phyloP scores from a whole-genome alignment of 1,139 yeast species.

The Geotrichum cucujoidarum region DNA sequence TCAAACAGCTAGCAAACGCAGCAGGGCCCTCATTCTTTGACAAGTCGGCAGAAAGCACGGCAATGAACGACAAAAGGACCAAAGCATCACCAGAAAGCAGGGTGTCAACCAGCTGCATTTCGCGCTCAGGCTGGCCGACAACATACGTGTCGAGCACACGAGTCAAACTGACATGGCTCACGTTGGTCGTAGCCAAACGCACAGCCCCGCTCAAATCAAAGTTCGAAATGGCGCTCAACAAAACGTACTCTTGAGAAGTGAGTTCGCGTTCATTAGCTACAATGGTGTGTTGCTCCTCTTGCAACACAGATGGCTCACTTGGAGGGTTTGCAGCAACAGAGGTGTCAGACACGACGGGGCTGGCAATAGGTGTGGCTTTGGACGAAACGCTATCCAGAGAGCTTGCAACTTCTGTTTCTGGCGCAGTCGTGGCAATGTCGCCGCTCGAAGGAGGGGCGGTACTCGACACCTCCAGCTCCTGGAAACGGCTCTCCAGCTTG shows the following conservation, averaged over 20 bases:
- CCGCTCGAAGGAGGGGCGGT: not conserved
- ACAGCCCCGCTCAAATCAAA: slow-evolving; percentile 17
- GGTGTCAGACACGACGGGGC: not conserved
- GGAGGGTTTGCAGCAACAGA: not conserved
- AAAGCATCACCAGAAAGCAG: slow-evolving; percentile 15
- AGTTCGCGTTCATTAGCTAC: not conserved
- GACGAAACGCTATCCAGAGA: not conserved
- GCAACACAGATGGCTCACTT: not conserved
- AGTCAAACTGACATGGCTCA: slow-evolving; percentile 11
- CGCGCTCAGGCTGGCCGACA: slow-evolving; percentile 2
- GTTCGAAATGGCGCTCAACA: slow-evolving; percentile 8
- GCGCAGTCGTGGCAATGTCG: not conserved
- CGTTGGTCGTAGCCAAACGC: slow-evolving; percentile 14
- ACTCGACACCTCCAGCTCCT: not conserved
- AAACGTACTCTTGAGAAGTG: slow-evolving; percentile 9
- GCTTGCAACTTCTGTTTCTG: not conserved
- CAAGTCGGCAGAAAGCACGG: slow-evolving; percentile 16
- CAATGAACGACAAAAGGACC: slow-evolving; percentile 16
- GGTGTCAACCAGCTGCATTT: slow-evolving; percentile 5
- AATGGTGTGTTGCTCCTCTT: not conserved
- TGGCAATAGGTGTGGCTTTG: not conserved
- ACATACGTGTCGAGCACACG: slow-evolving; percentile 12
- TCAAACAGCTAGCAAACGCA: slow-evolving; percentile 7
- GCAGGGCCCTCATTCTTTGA: slow-evolving; percentile 7
- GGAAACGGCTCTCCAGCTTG: slow-evolving; percentile 3